Base-by-base conservation (phyloP, 805 yeast species). In the Candida xiaguanensis region DNA sequence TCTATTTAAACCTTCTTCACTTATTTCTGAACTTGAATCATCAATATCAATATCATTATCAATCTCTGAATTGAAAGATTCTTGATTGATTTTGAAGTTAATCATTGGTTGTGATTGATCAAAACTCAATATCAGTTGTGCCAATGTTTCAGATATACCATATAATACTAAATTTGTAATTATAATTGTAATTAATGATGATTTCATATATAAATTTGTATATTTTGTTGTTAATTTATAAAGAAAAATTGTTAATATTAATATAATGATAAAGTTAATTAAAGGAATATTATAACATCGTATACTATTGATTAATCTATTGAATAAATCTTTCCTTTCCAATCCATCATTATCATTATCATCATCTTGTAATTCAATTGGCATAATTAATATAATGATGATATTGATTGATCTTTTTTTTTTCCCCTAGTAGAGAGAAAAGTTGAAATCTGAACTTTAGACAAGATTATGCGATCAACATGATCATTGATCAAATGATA, bases 111-210 rank as follows among this genome's bases (percentile, higher is more conserved):
- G 53, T 13, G 38, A 35, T 9, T 47, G 39, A 19, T 47, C 38
- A 40, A 55, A 66, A 33, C 63, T 44, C 18, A 63, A 53, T 3
- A 88, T 67, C 2, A 84, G 73, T 59, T 91, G 98, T 0, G 98
- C 98, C 45, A 90, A 56, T 0, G 90, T 78, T 56, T 91, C 98
- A 0, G 97, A 89, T n/a, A 88, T 79, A 0, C 96, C 96, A 57
- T 80, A 86, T 4, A 91, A 66, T 4, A 90, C 79, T 20, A 85
- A 62, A 53, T 91, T 91, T 1, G 96, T 82, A 17, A 81, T 76
- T 42, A 87, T 75, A 26, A 89, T 85, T 12, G 96, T 87, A n/a
- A 82, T 57, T 22, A 88, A 60, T 1, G 93, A 80, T 34, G 79
- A 77, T 41, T 64, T 70, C 44, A 75, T 73, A 57, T 89, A 89